Percentiles rank a stretch among this genome's conserved stretches.
Evolutionary conservation across 306 rosid genomes (phyloP).

Genomic region (Clitoria ternatea): DNA sequence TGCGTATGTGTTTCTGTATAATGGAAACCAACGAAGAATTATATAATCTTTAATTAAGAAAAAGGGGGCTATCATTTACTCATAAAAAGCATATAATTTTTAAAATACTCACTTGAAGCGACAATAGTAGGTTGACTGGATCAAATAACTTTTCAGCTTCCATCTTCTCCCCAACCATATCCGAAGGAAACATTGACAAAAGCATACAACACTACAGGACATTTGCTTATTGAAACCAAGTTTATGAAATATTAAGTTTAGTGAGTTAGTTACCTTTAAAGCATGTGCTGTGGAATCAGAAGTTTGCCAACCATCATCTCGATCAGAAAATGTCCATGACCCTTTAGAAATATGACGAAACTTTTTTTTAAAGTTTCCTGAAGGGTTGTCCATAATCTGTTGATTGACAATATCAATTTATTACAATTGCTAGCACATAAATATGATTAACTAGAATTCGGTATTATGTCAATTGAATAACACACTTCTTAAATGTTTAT

Average conservation of each 20-base stretch:
- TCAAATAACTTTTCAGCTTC: constrained; percentile 50
- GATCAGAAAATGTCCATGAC: constrained; percentile 78
- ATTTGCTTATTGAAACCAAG: too few relatives aligned
- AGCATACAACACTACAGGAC: constrained; percentile 59
- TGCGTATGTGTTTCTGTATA: too few relatives aligned
- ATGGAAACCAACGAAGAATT: too few relatives aligned
- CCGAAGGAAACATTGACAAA: constrained; percentile 48
- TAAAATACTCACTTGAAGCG: constrained; percentile 51
- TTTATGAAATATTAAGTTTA: too few relatives aligned
- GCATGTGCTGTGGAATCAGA: constrained; percentile 82
- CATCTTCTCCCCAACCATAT: constrained; percentile 69
- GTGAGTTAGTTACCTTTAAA: constrained; percentile 50
- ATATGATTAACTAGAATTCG: too few relatives aligned
- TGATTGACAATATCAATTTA: too few relatives aligned
- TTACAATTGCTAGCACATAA: too few relatives aligned
- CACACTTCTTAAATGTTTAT: too few relatives aligned
- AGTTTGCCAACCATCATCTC: constrained; percentile 86
- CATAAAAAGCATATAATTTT: background rate
- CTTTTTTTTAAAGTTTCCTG: constrained; percentile 58
- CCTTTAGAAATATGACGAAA: constrained; percentile 78
- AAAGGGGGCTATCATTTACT: too few relatives aligned
- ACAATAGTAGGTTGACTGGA: constrained; percentile 56
- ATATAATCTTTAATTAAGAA: too few relatives aligned
- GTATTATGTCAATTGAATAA: too few relatives aligned
- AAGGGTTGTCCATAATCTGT: constrained; percentile 56